Conservation (phyloP, 2,329 filamentous ascomycete species). For the Hypoxylon sp. region DNA sequence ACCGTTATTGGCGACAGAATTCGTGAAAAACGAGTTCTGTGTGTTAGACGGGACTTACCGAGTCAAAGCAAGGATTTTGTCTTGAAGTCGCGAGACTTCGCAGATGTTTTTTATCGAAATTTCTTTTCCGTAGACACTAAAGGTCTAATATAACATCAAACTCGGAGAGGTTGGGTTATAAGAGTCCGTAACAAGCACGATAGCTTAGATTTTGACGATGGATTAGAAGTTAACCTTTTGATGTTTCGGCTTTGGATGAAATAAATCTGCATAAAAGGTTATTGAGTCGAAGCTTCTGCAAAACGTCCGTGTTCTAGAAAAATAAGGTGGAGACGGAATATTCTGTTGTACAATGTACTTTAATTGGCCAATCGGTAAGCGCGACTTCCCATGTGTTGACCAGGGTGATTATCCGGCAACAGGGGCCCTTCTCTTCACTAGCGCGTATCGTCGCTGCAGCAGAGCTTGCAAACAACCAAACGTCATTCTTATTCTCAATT, state of each 20-base stretch:
- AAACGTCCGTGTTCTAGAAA: conserved; percentile 31
- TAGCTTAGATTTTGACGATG: background rate
- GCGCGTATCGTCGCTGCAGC: background rate
- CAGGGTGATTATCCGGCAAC: conserved; percentile 12
- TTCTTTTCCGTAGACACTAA: no score
- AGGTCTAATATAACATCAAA: no score
- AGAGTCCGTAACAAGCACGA: no score
- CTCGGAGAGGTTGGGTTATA: no score
- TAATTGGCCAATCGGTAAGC: conserved; percentile 10
- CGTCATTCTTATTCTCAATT: background rate
- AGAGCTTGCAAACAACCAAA: no score
- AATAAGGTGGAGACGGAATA: conserved; percentile 41
- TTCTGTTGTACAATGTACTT: conserved; percentile 1
- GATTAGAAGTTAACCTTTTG: conserved; percentile 1
- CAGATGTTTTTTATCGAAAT: no score
- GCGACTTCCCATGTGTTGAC: no score
- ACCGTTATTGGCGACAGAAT: no score
- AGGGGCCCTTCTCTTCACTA: background rate
- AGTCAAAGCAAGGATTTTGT: conserved; percentile 2
- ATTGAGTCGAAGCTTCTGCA: conserved; percentile 25
- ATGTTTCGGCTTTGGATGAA: conserved; percentile 7
- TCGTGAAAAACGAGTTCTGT: no score
- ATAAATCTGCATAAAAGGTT: background rate
- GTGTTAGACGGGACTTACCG: no score
- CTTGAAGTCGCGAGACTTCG: background rate